phyloP scores from a whole-genome alignment of 164 flowering plant genomes.

The Piper betle region DNA sequence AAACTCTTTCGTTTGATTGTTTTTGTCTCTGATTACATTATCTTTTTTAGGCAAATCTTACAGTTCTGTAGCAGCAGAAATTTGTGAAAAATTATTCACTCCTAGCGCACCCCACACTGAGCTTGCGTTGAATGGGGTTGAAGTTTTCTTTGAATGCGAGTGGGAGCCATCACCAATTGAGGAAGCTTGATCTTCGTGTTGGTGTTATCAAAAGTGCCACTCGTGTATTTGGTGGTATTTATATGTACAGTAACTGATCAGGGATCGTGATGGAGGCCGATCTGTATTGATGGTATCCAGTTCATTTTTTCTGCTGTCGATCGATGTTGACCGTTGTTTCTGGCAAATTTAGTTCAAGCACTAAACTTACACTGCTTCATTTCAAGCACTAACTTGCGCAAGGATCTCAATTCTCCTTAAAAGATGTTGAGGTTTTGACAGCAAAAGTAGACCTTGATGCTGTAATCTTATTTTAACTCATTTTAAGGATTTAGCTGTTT shows the following conservation, averaged over 20 bases:
- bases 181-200: constrained; percentile 85
- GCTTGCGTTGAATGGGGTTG: constrained; percentile 89
- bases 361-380: too few relatives aligned
- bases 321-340: constrained; percentile 98
- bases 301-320: constrained; percentile 20
- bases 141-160: constrained; percentile 97
- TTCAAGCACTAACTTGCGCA: constrained; percentile 37
- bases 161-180: constrained; percentile 93
- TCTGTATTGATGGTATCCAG: constrained; percentile 69
- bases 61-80: constrained; percentile 93
- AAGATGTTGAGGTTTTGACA: constrained; percentile 84
- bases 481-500: not conserved
- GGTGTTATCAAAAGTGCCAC: constrained; percentile 78
- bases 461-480: constrained; percentile 25
- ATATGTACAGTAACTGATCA: constrained; percentile 96
- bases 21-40: not conserved
- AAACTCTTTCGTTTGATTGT: constrained; percentile 15
- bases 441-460: constrained; percentile 93
- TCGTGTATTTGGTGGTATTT: constrained; percentile 79
- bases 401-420: constrained; percentile 92
- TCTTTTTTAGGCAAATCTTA: constrained; percentile 7
- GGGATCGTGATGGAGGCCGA: constrained; percentile 98
- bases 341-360: too few relatives aligned
- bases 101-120: constrained; percentile 78
- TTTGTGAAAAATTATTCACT: constrained; percentile 82